Evolutionary conservation across 2,329 filamentous ascomycete species (phyloP).

Genomic region (Penicillium janthinellum): DNA sequence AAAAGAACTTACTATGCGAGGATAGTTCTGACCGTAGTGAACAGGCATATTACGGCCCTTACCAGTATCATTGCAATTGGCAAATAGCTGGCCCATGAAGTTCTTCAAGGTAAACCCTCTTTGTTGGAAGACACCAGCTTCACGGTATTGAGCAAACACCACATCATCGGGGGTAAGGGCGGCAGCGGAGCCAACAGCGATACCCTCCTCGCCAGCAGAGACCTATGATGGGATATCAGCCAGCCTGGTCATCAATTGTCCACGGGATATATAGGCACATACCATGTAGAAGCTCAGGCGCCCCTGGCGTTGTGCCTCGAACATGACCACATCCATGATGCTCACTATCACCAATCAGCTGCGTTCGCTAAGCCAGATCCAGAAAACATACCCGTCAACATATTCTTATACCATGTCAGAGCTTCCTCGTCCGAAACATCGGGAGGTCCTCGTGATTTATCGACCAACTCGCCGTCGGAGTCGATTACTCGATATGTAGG

Average conservation of each 20-base stretch:
- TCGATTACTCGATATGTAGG: conserved; percentile 91
- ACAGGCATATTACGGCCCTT: conserved; percentile 94
- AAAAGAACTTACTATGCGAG: conserved; percentile 70
- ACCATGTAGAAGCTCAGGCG: conserved; percentile 97
- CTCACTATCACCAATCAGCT: conserved; percentile 53
- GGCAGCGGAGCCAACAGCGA: conserved; percentile 84
- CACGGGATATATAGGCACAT: neutral
- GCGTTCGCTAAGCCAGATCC: neutral
- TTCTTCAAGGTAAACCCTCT: conserved; percentile 83
- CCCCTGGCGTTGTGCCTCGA: conserved; percentile 95
- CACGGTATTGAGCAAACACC: conserved; percentile 91
- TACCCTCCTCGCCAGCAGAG: conserved; percentile 90
- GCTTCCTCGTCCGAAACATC: conserved; percentile 67
- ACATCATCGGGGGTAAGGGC: conserved; percentile 83
- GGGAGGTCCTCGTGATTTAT: conserved; percentile 66
- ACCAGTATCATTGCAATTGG: conserved; percentile 78
- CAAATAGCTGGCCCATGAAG: conserved; percentile 95
- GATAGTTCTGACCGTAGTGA: conserved; percentile 82
- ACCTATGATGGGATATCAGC: conserved; percentile 44
- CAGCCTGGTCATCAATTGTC: too few species aligned
- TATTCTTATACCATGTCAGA: conserved; percentile 63
- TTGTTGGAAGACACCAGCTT: conserved; percentile 87
- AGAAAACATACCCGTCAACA: conserved; percentile 55
- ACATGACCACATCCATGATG: conserved; percentile 97
- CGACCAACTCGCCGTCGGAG: conserved; percentile 81